phyloP scores from a whole-genome alignment of 2,329 filamentous ascomycete species.

The Chaetomium olivaceum region DNA sequence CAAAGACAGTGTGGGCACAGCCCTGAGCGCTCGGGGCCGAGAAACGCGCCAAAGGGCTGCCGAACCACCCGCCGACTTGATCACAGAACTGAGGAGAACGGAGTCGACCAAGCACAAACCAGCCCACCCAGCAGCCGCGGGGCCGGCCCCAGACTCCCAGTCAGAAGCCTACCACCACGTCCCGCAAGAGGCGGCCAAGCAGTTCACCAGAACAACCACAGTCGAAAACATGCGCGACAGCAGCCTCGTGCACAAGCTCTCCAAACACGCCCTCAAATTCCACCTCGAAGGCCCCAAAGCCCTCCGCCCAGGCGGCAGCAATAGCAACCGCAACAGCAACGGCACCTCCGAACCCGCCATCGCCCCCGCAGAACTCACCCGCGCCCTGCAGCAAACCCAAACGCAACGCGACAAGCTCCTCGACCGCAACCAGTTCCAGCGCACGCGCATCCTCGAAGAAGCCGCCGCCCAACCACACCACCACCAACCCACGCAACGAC shows the following conservation, averaged over 20 bases:
- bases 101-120: slow-evolving; percentile 23
- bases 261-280: slow-evolving; percentile 45
- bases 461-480: slow-evolving; percentile 36
- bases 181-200: slow-evolving; percentile 55
- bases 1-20: slow-evolving; percentile 8
- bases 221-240: slow-evolving; percentile 40
- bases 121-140: background rate
- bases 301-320: slow-evolving; percentile 10
- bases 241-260: slow-evolving; percentile 45
- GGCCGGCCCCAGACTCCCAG: background rate
- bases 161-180: slow-evolving; percentile 47
- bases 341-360: slow-evolving; percentile 31
- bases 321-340: background rate
- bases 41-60: background rate
- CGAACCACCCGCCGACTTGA: slow-evolving; percentile 20
- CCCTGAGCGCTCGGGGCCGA: background rate
- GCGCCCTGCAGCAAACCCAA: slow-evolving; percentile 42
- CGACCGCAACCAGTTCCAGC: slow-evolving; percentile 49
- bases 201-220: slow-evolving; percentile 57
- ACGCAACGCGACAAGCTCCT: slow-evolving; percentile 42
- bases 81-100: slow-evolving; percentile 22
- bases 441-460: slow-evolving; percentile 41
- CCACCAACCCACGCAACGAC: slow-evolving; percentile 29
- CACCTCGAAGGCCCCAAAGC: slow-evolving; percentile 40
- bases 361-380: slow-evolving; percentile 40